Evolutionary conservation across 1,139 yeast species (phyloP).

Genomic region (Geotrichum bryndzae): DNA sequence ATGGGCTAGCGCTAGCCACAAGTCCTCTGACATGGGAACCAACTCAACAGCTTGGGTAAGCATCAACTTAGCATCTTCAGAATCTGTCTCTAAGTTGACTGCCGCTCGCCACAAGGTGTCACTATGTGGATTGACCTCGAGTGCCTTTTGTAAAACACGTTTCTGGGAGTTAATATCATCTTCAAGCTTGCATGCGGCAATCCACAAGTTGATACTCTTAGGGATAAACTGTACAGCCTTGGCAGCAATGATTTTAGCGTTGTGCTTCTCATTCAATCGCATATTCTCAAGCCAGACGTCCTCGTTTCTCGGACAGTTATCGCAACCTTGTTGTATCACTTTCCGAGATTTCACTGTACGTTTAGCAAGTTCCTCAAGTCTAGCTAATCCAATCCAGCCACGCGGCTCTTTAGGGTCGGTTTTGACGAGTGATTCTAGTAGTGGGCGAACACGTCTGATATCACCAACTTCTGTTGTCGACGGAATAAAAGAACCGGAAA

Average conservation of each 20-base stretch:
- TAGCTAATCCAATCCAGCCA: slow-evolving; percentile 86
- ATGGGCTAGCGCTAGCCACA: slow-evolving; percentile 57
- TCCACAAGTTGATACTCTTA: slow-evolving; percentile 62
- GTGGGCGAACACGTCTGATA: slow-evolving; percentile 49
- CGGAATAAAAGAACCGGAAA: slow-evolving; percentile 24
- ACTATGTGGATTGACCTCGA: slow-evolving; percentile 60
- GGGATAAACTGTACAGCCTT: slow-evolving; percentile 59
- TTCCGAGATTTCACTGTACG: slow-evolving; percentile 53
- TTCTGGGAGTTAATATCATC: slow-evolving; percentile 47
- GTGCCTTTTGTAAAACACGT: slow-evolving; percentile 62
- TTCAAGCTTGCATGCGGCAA: slow-evolving; percentile 62
- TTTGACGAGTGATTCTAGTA: slow-evolving; percentile 63
- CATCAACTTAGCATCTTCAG: slow-evolving; percentile 48
- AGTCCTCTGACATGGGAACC: slow-evolving; percentile 55
- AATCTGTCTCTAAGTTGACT: slow-evolving; percentile 41
- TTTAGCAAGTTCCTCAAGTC: slow-evolving; percentile 64
- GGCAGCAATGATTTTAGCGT: slow-evolving; percentile 51
- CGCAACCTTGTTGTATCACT: slow-evolving; percentile 68
- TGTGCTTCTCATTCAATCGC: slow-evolving; percentile 51
- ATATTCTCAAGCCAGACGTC: slow-evolving; percentile 81
- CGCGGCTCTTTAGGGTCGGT: slow-evolving; percentile 68
- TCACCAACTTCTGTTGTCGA: slow-evolving; percentile 43
- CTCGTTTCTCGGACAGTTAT: slow-evolving; percentile 56
- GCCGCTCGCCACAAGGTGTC: slow-evolving; percentile 61
- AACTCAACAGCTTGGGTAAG: slow-evolving; percentile 64